These are phyloP conservation scores for Euphorbia tirucalli DNA, from an alignment of 345 rosid genomes.

Conservation along the genomic window DNA sequence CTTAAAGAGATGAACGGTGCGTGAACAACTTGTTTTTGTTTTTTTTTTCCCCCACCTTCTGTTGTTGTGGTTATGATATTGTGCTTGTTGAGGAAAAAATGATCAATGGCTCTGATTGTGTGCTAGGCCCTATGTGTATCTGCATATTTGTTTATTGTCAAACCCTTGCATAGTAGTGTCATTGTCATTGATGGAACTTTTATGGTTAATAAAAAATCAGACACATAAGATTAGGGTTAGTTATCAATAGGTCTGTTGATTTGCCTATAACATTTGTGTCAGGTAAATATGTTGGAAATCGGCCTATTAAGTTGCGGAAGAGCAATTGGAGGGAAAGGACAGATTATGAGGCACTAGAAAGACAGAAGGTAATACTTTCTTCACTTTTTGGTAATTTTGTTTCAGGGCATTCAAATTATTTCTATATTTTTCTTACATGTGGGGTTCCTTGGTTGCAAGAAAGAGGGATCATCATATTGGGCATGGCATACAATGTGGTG, in stretches of 20 bases:
- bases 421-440: neutral
- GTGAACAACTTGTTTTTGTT: neutral
- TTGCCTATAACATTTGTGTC: constrained; percentile 16
- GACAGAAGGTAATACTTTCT: constrained; percentile 53
- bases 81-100: neutral
- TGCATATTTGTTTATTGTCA: neutral
- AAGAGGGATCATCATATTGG: neutral
- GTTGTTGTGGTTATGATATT: neutral
- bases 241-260: neutral
- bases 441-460: neutral
- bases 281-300: constrained; percentile 98
- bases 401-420: neutral
- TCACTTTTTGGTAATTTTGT: neutral
- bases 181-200: neutral
- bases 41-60: neutral
- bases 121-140: neutral
- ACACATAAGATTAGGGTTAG: neutral
- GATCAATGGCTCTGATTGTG: neutral
- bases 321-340: constrained; percentile 98
- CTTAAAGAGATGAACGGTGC: constrained; percentile 95
- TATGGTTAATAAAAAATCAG: neutral
- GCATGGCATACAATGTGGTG: neutral
- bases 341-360: constrained; percentile 63
- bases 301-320: constrained; percentile 90
- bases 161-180: neutral